A percentile compares a stretch with the other conserved stretches of the same genome.
These are phyloP conservation scores for barrel medic (Medicago truncatula) DNA, from an alignment of 306 rosid genomes.

Conservation along the genomic window DNA sequence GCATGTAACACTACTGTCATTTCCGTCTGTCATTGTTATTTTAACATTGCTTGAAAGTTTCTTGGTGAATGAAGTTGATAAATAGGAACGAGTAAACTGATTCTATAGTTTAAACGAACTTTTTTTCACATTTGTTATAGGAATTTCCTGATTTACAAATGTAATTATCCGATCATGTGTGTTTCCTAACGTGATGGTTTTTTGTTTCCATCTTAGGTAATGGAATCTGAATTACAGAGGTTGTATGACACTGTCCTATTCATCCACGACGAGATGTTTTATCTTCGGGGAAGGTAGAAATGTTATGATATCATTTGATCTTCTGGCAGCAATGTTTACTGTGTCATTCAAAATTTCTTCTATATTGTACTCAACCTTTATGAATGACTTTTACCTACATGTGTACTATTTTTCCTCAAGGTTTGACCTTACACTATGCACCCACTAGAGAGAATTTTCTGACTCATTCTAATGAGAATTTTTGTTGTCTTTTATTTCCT, in stretches of 20 bases:
- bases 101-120: not conserved
- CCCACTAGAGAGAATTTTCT: not conserved
- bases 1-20: not conserved
- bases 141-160: slow-evolving; percentile 13
- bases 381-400: not conserved
- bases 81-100: not conserved
- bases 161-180: not conserved
- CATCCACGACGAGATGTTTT: slow-evolving; percentile 92
- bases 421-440: slow-evolving; percentile 1
- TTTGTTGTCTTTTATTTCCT: slow-evolving; percentile 24
- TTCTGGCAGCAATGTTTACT: not conserved
- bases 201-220: slow-evolving; percentile 54
- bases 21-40: not conserved
- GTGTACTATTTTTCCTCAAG: not conserved
- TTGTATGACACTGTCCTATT: slow-evolving; percentile 58
- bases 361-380: slow-evolving; percentile 6
- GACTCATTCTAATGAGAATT: slow-evolving; percentile 13
- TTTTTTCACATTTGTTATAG: slow-evolving; percentile 3
- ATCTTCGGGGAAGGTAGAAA: slow-evolving; percentile 86
- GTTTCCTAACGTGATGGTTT: slow-evolving; percentile 35
- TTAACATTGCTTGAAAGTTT: slow-evolving; percentile 10
- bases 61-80: slow-evolving; percentile 5
- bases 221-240: slow-evolving; percentile 79
- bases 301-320: slow-evolving; percentile 4
- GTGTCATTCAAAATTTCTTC: slow-evolving; percentile 6